These are phyloP conservation scores for Coffea eugenioides DNA, from an alignment of 257 asterid genomes.

Conservation along the genomic window DNA sequence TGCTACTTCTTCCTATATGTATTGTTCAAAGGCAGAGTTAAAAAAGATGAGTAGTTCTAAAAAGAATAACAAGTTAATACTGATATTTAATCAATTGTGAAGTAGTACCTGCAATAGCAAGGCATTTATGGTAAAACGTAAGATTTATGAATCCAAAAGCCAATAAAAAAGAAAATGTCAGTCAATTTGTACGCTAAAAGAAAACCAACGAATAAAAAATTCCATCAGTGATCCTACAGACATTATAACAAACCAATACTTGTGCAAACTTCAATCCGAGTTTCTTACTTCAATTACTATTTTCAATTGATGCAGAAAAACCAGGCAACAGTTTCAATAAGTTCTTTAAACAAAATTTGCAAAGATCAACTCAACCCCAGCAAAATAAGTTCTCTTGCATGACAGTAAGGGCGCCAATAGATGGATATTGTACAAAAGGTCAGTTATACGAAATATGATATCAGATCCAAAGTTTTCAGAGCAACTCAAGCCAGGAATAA, in stretches of 20 bases:
- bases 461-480: not conserved
- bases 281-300: not conserved
- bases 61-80: not conserved
- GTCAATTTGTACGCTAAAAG: not conserved
- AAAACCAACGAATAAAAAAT: not conserved
- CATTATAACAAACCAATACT: not conserved
- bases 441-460: not conserved
- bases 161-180: not conserved
- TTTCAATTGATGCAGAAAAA: not conserved
- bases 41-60: conserved; percentile 9
- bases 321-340: not conserved
- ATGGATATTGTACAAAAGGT: not conserved
- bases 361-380: not conserved
- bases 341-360: not conserved
- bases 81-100: not conserved
- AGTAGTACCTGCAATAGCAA: not conserved
- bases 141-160: not conserved
- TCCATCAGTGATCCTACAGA: not conserved
- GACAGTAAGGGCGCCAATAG: not conserved
- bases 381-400: not conserved
- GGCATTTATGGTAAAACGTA: not conserved
- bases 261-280: not conserved
- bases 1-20: conserved; percentile 97
- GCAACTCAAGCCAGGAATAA: not conserved
- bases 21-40: conserved; percentile 23